phyloP scores from a whole-genome alignment of 192 early-diverging fungal genomes.

The Coemansia sp. region DNA sequence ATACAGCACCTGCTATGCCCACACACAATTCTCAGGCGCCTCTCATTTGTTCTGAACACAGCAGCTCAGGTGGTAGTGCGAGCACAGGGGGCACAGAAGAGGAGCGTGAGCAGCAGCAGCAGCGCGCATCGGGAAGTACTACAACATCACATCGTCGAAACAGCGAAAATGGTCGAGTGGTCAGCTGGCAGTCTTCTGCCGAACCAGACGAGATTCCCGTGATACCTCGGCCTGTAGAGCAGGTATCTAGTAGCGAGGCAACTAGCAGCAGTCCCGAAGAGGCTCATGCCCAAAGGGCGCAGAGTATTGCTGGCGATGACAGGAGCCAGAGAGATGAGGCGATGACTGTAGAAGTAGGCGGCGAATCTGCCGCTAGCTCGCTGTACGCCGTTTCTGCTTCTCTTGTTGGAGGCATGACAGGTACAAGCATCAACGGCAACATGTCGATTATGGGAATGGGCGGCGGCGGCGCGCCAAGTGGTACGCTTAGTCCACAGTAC shows the following conservation, averaged over 20 bases:
- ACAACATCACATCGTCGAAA: neutral
- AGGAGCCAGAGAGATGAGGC: neutral
- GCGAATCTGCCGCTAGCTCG: slow-evolving; percentile 25
- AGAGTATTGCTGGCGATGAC: neutral
- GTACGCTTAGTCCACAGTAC: slow-evolving; percentile 48
- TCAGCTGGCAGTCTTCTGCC: slow-evolving; percentile 12
- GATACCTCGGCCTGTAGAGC: neutral
- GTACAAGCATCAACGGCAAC: neutral
- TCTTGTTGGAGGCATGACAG: slow-evolving; percentile 10
- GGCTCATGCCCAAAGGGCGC: neutral
- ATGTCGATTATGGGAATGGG: neutral
- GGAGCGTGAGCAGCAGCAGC: slow-evolving; percentile 3
- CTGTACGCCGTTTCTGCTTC: slow-evolving; percentile 19
- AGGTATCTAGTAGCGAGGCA: neutral
- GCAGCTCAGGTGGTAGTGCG: neutral
- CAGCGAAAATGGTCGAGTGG: neutral
- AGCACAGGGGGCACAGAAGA: neutral
- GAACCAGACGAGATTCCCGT: neutral
- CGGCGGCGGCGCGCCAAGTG: slow-evolving; percentile 13
- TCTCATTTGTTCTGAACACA: neutral
- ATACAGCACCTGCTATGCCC: neutral
- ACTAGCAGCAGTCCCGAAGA: neutral
- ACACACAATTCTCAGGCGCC: neutral
- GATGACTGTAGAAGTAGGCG: neutral
- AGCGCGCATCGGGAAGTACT: neutral